A percentile compares a stretch with the other conserved stretches of the same genome.
Evolutionary conservation across 2,329 filamentous ascomycete genomes (phyloP).

Genomic region (Xylariaceae sp.): DNA sequence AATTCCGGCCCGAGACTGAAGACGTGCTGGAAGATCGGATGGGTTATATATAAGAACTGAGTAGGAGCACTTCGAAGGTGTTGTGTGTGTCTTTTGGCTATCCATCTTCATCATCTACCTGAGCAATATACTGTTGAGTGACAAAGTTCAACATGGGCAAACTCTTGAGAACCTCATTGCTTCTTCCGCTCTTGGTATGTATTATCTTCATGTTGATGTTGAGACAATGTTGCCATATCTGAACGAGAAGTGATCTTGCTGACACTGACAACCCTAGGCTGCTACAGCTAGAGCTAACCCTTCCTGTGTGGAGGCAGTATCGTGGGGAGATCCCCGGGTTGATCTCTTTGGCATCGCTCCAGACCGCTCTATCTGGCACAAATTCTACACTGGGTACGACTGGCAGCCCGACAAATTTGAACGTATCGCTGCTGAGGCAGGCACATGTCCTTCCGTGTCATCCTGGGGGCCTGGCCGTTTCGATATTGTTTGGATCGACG

Average conservation of each 20-base stretch:
- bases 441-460: slow-evolving; percentile 14
- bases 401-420: slow-evolving; percentile 21
- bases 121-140: not conserved
- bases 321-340: slow-evolving; percentile 17
- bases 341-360: slow-evolving; percentile 13
- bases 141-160: slow-evolving; percentile 1
- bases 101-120: not conserved
- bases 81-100: not conserved
- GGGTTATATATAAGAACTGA: not conserved
- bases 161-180: not conserved
- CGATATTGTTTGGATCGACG: slow-evolving; percentile 17
- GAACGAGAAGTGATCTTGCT: not conserved
- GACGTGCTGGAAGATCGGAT: not conserved
- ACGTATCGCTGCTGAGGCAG: slow-evolving; percentile 10
- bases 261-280: slow-evolving; percentile 1
- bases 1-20: no score
- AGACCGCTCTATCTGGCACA: slow-evolving; percentile 15
- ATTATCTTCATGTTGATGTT: not conserved
- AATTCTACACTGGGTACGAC: slow-evolving; percentile 20
- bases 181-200: slow-evolving; percentile 1
- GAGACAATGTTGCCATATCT: no score
- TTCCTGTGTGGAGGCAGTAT: slow-evolving; percentile 6
- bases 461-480: slow-evolving; percentile 21
- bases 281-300: not conserved
- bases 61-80: not conserved